These are phyloP conservation scores for Ustilago bromivora DNA, from an alignment of 1,284 basidiomycete genomes.

Conservation along the genomic window DNA sequence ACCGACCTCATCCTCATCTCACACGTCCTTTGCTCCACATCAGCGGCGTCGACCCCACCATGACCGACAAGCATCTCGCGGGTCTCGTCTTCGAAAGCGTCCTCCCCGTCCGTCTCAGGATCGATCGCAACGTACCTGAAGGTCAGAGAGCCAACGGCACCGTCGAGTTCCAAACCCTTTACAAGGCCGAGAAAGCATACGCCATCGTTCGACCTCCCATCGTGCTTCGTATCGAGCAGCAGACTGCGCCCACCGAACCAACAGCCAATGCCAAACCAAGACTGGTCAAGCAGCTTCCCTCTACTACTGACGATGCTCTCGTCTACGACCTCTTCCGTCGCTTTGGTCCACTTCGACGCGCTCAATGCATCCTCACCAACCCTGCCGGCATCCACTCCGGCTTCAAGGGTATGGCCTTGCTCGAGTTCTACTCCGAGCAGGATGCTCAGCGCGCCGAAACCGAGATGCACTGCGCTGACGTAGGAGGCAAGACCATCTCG, in stretches of 20 bases:
- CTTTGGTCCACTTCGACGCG: conserved; percentile 56
- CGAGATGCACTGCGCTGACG: conserved; percentile 61
- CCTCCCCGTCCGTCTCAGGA: conserved; percentile 58
- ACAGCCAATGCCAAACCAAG: conserved; percentile 49
- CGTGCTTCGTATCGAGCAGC: conserved; percentile 40
- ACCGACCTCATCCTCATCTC: conserved; percentile 52
- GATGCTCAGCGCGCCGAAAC: conserved; percentile 56
- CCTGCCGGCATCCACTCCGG: conserved; percentile 58
- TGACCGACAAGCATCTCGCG: conserved; percentile 59
- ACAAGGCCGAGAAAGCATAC: conserved; percentile 63
- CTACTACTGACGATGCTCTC: conserved; percentile 45
- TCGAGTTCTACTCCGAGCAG: conserved; percentile 56
- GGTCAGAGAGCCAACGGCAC: conserved; percentile 50
- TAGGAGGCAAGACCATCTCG: conserved; percentile 60
- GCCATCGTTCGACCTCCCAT: conserved; percentile 53
- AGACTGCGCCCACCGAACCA: conserved; percentile 34
- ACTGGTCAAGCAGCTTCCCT: conserved; percentile 62
- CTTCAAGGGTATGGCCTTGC: conserved; percentile 61
- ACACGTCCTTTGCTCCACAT: conserved; percentile 53
- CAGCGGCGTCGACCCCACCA: conserved; percentile 45
- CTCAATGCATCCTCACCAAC: conserved; percentile 57
- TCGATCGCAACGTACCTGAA: conserved; percentile 43
- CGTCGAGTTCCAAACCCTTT: conserved; percentile 62
- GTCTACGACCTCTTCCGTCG: conserved; percentile 63
- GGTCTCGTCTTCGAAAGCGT: conserved; percentile 47